Base-by-base conservation (phyloP, 169 alveolate species). In the Babesia divergens region DNA sequence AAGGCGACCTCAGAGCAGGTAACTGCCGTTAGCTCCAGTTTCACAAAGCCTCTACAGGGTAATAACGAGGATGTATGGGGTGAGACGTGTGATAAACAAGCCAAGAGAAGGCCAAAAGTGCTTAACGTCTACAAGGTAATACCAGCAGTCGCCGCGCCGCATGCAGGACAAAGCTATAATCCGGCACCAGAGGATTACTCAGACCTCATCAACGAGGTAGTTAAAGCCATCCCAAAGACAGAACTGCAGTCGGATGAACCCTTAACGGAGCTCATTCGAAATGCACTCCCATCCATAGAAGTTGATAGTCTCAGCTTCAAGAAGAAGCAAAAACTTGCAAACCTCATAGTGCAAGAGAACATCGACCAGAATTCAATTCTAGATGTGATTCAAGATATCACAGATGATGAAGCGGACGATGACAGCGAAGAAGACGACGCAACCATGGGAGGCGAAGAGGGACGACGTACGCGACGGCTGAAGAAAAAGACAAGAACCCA, bases 111-210 rank as follows among this genome's bases (percentile, higher is more conserved):
- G 24, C 54, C 66, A 26, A 55, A 54, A 32, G 49, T 55, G 49
- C 53, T 49, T 16, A 58, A 53, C 43, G 16, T 67, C 34, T 47
- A 46, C 20, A 54, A 66, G 52, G 31, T 77, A 24, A 66, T 77
- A 44, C 86, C 86, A 1, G 67, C 82, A 50, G 84, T 74, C 13
- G 84, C 69, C n/a, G 54, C 65, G 20, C 84, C 84, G 28, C 84
- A 74, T 44, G 54, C 82, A 1, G 86, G 86, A 4, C 86, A 77
- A 59, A 77, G 86, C 47, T 77, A 77, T 42, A 77, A 77, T 43
- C 86, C 86, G 24, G 31, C 38, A 18, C 80, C 86, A 34, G 72
- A 55, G 42, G 81, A 54, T 8, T 59, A 67, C 31, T 46, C n/a
- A 1, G 56, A 67, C 16, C 68, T 77, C 20, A 28, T 67, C 31